A percentile compares a stretch with the other conserved stretches of the same genome.
Evolutionary conservation across 129 eudicot genomes (phyloP).

Genomic region (Artemisia argyi): DNA sequence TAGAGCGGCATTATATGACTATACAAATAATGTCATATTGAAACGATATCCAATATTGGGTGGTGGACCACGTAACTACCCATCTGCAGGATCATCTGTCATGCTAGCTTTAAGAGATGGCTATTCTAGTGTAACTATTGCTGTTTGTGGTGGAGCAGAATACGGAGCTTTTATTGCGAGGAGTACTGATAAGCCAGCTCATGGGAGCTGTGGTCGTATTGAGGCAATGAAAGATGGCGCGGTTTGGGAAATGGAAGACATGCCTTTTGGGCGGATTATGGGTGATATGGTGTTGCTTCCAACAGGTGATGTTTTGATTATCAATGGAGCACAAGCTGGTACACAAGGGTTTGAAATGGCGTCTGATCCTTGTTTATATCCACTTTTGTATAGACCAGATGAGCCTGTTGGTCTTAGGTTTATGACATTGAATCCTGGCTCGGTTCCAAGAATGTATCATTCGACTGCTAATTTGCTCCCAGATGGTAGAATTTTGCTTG

Average conservation of each 20-base stretch:
- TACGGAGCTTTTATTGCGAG: conserved; percentile 54
- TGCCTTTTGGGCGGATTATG: conserved; percentile 80
- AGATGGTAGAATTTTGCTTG: conserved; percentile 62
- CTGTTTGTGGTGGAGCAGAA: conserved; percentile 77
- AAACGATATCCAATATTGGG: conserved; percentile 45
- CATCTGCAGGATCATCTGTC: conserved; percentile 80
- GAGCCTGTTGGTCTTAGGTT: conserved; percentile 59
- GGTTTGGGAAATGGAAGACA: conserved; percentile 83
- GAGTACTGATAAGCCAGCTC: conserved; percentile 45
- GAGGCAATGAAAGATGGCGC: conserved; percentile 50
- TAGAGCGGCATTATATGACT: conserved; percentile 56
- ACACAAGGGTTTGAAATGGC: conserved; percentile 74
- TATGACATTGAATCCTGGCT: conserved; percentile 46
- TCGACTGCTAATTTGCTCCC: conserved; percentile 79
- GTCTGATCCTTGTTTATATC: conserved; percentile 58
- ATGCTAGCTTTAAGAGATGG: conserved; percentile 67
- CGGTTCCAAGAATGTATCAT: conserved; percentile 71
- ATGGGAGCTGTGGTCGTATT: conserved; percentile 69
- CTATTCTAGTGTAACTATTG: conserved; percentile 51
- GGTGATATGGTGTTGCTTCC: conserved; percentile 91
- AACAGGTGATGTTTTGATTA: conserved; percentile 57
- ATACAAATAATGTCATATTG: conserved; percentile 28
- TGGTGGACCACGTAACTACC: conserved; percentile 87
- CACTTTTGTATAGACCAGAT: conserved; percentile 62
- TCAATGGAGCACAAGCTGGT: conserved; percentile 84